Conservation (phyloP, 73 alveolate species). For the Paramecium primaurelia region DNA sequence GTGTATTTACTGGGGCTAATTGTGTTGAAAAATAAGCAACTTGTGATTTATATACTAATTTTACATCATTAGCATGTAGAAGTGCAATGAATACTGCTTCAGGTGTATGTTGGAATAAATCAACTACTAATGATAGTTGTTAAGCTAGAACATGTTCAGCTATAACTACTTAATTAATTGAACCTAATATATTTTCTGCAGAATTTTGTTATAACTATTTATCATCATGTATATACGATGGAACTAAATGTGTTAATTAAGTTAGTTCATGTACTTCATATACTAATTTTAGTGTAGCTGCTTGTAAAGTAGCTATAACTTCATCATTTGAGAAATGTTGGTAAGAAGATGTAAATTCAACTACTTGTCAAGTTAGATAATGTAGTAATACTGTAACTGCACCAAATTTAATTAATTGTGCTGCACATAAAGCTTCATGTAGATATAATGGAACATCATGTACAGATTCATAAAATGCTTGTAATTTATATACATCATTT, state of each 20-base stretch:
- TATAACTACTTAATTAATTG: neutral
- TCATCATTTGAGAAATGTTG: neutral
- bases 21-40: neutral
- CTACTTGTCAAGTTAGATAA: neutral
- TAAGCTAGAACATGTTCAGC: neutral
- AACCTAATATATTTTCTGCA: neutral
- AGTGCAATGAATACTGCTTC: neutral
- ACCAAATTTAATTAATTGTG: conserved; percentile 19
- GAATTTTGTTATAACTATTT: neutral
- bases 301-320: neutral
- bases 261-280: neutral
- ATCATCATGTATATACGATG: neutral
- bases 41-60: neutral
- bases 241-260: neutral
- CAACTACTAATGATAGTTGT: neutral
- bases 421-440: neutral
- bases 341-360: neutral
- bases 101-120: neutral
- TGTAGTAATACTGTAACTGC: neutral
- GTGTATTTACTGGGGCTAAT: neutral
- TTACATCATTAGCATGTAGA: neutral
- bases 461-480: neutral
- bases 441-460: conserved; percentile 30
- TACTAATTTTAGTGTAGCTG: neutral
- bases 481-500: neutral